phyloP scores from a whole-genome alignment of 805 yeast genomes.

The Hanseniaspora occidentalis region DNA sequence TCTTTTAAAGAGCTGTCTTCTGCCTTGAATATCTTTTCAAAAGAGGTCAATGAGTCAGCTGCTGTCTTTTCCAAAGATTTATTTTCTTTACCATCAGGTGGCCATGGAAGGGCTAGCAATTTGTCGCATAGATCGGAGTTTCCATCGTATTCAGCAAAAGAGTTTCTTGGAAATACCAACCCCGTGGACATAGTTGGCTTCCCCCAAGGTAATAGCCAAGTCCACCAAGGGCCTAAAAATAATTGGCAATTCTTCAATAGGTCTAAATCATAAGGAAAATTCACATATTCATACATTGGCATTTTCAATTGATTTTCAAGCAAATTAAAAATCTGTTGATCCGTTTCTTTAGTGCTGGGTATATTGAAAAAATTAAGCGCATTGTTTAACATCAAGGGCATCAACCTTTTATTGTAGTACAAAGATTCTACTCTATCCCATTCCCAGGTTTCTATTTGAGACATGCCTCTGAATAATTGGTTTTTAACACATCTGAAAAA shows the following conservation, averaged over 20 bases:
- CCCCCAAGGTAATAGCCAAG: constrained; percentile 68
- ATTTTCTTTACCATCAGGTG: constrained; percentile 57
- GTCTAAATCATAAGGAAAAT: constrained; percentile 76
- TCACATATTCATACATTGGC: constrained; percentile 48
- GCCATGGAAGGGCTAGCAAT: constrained; percentile 73
- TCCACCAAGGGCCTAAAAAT: constrained; percentile 47
- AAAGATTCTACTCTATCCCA: constrained; percentile 65
- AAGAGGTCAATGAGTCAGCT: constrained; percentile 11
- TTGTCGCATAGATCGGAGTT: constrained; percentile 30
- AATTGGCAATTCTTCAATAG: constrained; percentile 37
- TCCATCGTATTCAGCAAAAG: constrained; percentile 28
- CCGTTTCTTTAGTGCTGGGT: constrained; percentile 8
- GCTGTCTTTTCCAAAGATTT: constrained; percentile 10
- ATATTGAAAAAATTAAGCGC: constrained; percentile 29
- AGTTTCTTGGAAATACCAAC: constrained; percentile 40
- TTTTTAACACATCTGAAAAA: constrained; percentile 48
- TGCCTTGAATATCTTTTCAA: constrained; percentile 8
- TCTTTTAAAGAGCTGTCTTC: constrained; percentile 22
- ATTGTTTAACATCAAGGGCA: constrained; percentile 33
- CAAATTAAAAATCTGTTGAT: constrained; percentile 10
- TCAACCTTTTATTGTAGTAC: constrained; percentile 38
- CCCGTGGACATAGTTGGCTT: constrained; percentile 47
- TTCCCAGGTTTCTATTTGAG: constrained; percentile 93
- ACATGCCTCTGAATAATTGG: constrained; percentile 49
- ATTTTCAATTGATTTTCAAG: constrained; percentile 17